phyloP scores from a whole-genome alignment of 768 basidiomycete genomes.

The Xerocomellus amylosporus region DNA sequence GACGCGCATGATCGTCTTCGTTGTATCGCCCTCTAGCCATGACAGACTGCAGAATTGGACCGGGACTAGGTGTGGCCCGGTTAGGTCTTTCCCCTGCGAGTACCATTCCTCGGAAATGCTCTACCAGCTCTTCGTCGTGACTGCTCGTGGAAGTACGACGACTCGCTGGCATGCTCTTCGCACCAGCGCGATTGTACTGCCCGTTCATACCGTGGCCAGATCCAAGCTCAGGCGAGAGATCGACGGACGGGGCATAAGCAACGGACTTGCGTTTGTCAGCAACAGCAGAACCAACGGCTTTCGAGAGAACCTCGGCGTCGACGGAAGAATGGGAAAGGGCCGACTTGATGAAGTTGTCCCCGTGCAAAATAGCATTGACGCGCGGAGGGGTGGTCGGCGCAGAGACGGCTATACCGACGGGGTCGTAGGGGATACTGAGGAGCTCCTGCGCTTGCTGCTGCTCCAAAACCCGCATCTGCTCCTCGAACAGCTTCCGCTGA shows the following conservation, averaged over 20 bases:
- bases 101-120: constrained; percentile 70
- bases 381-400: constrained; percentile 88
- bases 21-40: constrained; percentile 52
- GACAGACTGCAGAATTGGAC: constrained; percentile 51
- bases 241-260: constrained; percentile 75
- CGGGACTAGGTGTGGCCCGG: constrained; percentile 54
- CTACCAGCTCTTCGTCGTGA: constrained; percentile 78
- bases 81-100: constrained; percentile 61
- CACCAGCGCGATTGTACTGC: constrained; percentile 68
- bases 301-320: constrained; percentile 62
- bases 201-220: constrained; percentile 44
- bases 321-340: constrained; percentile 49
- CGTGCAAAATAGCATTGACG: constrained; percentile 66
- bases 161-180: constrained; percentile 92
- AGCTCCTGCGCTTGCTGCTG: constrained; percentile 87
- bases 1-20: constrained; percentile 57
- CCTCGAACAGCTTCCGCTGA: constrained; percentile 91
- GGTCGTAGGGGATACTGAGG: constrained; percentile 68
- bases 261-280: constrained; percentile 85
- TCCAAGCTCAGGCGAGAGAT: constrained; percentile 66
- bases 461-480: constrained; percentile 93
- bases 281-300: constrained; percentile 63
- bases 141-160: constrained; percentile 86
- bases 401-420: constrained; percentile 72
- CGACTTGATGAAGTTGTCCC: constrained; percentile 46